Evolutionary conservation across 345 rosid species (phyloP), one percentile per base, ranked within the genome.

Genomic region (Bretschneidera sinensis): DNA sequence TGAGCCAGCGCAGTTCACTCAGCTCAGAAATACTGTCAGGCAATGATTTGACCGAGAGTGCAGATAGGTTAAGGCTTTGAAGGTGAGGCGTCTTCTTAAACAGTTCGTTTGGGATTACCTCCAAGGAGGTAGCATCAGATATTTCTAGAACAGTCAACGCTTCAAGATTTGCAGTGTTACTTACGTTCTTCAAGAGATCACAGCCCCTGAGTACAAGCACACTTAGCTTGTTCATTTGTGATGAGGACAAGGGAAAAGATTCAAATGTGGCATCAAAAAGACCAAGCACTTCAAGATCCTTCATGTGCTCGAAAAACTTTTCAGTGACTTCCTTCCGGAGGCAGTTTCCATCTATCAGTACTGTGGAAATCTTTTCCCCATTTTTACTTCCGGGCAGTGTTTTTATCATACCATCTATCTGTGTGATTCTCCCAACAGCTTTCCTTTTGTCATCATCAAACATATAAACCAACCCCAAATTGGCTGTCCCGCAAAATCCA

Each of bases 151-250:
- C 79, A 21, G 61, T 39, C 52, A 83, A 75, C 0, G 4, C 18
- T 22, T 17, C n/a, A 33, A 81, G 81, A 20, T 21, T 9, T 57
- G 17, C 13, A n/a, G 81, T 58, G 16, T 24, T 31, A 7, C 60
- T 17, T 4, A 79, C 55, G 10, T 48, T 43, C 1, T 47, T 34
- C 24, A 82, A 18, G n/a, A 64, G 61, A 56, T 76, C 74, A 68
- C 83, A 82, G 43, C 74, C 82, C 51, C 84, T 74, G n/a, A 84
- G 75, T 1, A 81, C 48, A 60, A 88, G 86, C 62, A 79, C 71
- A 21, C 57, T 66, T 25, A 82, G 79, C 31, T 76, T 63, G 55
- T 28, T 21, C 54, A 70, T 53, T 1, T 17, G 4, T 11, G 66
- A 49, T 57, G 79, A 57, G 21, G 75, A 51, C 0, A 19, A 0